phyloP scores from a whole-genome alignment of 2,329 filamentous ascomycete genomes.

The Thielaviopsis musarum region DNA sequence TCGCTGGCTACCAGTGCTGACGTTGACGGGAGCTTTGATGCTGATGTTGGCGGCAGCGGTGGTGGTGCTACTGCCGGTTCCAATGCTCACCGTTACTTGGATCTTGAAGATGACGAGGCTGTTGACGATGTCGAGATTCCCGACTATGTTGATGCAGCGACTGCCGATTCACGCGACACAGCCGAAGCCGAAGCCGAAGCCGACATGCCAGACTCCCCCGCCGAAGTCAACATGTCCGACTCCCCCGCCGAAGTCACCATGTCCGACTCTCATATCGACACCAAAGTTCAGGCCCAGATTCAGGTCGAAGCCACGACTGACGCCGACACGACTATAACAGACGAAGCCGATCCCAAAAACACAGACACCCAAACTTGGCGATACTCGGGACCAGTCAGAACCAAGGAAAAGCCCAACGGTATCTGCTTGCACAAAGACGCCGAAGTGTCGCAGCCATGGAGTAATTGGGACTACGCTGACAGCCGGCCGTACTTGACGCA shows the following conservation, averaged over 20 bases:
- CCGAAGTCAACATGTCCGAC: no score
- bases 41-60: neutral
- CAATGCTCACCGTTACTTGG: neutral
- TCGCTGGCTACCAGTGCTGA: neutral
- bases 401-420: neutral
- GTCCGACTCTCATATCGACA: no score
- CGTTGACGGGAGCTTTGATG: neutral
- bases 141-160: no score
- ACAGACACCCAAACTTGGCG: neutral
- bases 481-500: neutral
- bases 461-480: neutral
- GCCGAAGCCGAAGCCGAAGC: no score
- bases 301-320: no score
- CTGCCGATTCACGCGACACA: no score
- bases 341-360: neutral
- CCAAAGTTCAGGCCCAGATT: no score
- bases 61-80: neutral
- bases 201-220: no score
- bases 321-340: no score
- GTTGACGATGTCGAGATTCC: no score
- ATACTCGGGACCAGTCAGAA: neutral
- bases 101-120: neutral
- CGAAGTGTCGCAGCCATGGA: neutral
- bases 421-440: neutral
- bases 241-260: no score